Evolutionary conservation across 2,329 filamentous ascomycete species (phyloP), one percentile per base, ranked within the genome.

Genomic region (Aureobasidium sp.): DNA sequence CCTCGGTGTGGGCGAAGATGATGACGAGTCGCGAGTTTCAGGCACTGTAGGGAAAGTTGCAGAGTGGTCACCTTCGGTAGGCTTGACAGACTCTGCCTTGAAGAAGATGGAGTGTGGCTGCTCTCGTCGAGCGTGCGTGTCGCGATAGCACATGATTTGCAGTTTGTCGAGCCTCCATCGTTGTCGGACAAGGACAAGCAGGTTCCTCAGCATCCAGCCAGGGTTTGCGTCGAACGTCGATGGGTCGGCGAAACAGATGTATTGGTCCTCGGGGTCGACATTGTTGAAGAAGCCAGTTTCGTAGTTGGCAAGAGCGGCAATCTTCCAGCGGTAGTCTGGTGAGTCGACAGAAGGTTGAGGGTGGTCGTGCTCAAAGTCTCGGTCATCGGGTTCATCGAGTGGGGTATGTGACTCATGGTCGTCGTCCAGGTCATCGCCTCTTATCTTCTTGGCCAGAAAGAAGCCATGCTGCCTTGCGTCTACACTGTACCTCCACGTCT

Each of bases 391-490:
- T 52, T 67, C 65, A 8, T 68, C 69, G 37, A 63, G 63, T 9
- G 63, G 66, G 42, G 64, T 55, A 74, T 71, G 44, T 48, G 55
- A 47, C 41, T 67, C 59, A 52, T 70, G 68, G 55, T 72, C 70
- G 39, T 74, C 70, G 41, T 71, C 62, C 57, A 68, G 45, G 58
- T 66, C 63, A 62, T 69, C 68, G 1, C 51, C 37, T 1, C 79
- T 80, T 29, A 87, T 77, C 69, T 87, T 90, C 76, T 96, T 96
- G 8, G 87, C 92, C n/a, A 99, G 78, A 74, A 99, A 99, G 77
- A 97, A 99, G 11, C 94, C 94, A 72, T 93, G 87, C 74, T 99
- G 91, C 55, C 91, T 84, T 39, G 84, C 81, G 73, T 97, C 92
- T 17, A 89, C 86, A 36, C 83, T 82, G 70, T 93, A 94, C 65